Percentiles rank a stretch among this genome's conserved stretches.
phyloP scores from a whole-genome alignment of 2,329 filamentous ascomycete species.

The Apiospora marii region DNA sequence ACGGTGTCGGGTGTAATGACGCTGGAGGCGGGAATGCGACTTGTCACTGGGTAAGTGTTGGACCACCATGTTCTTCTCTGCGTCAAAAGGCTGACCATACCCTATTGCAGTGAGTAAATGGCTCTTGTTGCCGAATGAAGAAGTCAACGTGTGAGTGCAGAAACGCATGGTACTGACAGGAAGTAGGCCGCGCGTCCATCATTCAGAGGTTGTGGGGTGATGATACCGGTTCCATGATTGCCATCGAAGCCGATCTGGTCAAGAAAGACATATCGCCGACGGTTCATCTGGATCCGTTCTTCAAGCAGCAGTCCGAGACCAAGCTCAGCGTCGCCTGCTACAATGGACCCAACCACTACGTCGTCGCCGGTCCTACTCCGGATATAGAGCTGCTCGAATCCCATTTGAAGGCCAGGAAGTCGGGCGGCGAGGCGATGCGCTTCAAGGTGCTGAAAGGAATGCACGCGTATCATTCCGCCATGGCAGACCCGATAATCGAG shows the following conservation, averaged over 20 bases:
- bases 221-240: conserved; percentile 49
- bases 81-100: too few species aligned
- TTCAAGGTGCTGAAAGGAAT: conserved; percentile 29
- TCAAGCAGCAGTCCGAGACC: not conserved
- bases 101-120: too few species aligned
- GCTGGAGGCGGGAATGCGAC: conserved; percentile 43
- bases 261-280: not conserved
- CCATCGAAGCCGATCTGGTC: conserved; percentile 34
- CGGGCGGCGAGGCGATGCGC: conserved; percentile 8
- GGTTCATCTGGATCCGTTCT: not conserved
- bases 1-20: conserved; percentile 44
- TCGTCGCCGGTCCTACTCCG: not conserved
- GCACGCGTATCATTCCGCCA: conserved; percentile 29
- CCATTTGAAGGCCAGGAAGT: conserved; percentile 2
- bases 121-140: too few species aligned
- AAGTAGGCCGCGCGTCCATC: conserved; percentile 37
- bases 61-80: too few species aligned
- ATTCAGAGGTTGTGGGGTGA: conserved; percentile 44
- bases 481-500: conserved; percentile 26
- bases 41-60: conserved; percentile 39
- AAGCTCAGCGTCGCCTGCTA: not conserved
- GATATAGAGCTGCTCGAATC: conserved; percentile 17
- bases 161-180: too few species aligned
- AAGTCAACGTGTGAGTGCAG: too few species aligned
- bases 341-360: not conserved